Conservation (phyloP, 495 filamentous ascomycete species). For the Talaromyces thailandensis region DNA sequence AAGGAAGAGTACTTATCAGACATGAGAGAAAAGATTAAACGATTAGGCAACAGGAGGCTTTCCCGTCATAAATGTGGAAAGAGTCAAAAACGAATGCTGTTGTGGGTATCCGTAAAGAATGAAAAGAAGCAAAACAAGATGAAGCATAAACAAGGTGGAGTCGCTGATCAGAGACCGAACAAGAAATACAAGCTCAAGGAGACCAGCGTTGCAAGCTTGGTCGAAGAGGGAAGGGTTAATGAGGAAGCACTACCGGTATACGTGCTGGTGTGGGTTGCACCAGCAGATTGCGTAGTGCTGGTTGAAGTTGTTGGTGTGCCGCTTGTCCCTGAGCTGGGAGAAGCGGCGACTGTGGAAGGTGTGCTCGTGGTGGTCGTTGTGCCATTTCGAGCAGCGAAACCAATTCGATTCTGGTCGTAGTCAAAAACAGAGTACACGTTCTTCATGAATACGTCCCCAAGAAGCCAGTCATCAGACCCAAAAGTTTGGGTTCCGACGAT, state of each 20-base stretch:
- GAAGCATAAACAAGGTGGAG: background rate
- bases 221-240: background rate
- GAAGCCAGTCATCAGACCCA: conserved; percentile 52
- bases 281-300: background rate
- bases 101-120: conserved; percentile 1
- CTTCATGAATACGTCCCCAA: conserved; percentile 80
- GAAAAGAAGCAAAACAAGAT: background rate
- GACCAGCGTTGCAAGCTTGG: background rate
- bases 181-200: background rate
- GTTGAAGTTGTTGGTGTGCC: background rate
- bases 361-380: background rate
- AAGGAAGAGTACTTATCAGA: background rate
- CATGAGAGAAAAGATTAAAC: background rate
- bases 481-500: conserved; percentile 43
- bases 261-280: background rate
- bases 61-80: background rate
- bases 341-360: background rate
- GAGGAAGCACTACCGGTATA: background rate
- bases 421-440: conserved; percentile 89
- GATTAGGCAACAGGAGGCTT: background rate
- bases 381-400: conserved; percentile 22
- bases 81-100: background rate
- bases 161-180: background rate
- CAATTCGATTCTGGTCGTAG: conserved; percentile 39
- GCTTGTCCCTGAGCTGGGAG: background rate